phyloP scores from a whole-genome alignment of 129 eudicot species.

The Flaveria sonorensis region DNA sequence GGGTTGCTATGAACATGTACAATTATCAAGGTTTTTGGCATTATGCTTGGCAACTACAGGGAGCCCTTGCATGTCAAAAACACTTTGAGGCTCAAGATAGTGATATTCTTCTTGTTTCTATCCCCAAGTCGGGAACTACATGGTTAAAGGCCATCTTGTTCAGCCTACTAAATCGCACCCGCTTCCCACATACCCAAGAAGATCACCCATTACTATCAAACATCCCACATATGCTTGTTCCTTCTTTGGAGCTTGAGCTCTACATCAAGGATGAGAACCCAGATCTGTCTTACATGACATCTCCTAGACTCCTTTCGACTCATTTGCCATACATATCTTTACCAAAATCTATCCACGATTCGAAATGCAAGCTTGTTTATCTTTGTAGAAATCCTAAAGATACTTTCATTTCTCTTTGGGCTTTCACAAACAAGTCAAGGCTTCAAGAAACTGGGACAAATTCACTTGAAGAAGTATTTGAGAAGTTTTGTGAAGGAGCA shows the following conservation, averaged over 20 bases:
- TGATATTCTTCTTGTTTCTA: slow-evolving; percentile 51
- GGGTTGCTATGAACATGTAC: slow-evolving; percentile 34
- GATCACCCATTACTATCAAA: slow-evolving; percentile 43
- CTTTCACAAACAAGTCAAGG: slow-evolving; percentile 52
- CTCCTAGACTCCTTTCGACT: slow-evolving; percentile 46
- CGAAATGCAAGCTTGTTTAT: neutral
- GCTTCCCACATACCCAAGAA: neutral
- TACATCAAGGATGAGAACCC: slow-evolving; percentile 26
- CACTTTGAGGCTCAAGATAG: slow-evolving; percentile 39
- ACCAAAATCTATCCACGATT: too few relatives aligned
- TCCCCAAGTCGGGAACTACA: slow-evolving; percentile 63
- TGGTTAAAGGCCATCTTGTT: slow-evolving; percentile 53
- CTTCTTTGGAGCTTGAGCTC: slow-evolving; percentile 34
- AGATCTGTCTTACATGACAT: slow-evolving; percentile 22
- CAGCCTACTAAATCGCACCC: slow-evolving; percentile 32
- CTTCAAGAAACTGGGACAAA: slow-evolving; percentile 6
- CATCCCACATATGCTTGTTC: slow-evolving; percentile 52
- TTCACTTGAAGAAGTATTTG: slow-evolving; percentile 39
- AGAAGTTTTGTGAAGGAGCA: slow-evolving; percentile 43
- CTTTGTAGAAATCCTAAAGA: slow-evolving; percentile 64
- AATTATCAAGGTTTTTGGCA: slow-evolving; percentile 65
- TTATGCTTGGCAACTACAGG: slow-evolving; percentile 37
- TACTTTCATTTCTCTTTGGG: slow-evolving; percentile 56
- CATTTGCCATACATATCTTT: slow-evolving; percentile 43
- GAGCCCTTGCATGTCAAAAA: slow-evolving; percentile 40